Percentiles rank a stretch among this genome's conserved stretches.
Evolutionary conservation across 2,329 filamentous ascomycete species (phyloP).

Genomic region (Capronia epimyces): DNA sequence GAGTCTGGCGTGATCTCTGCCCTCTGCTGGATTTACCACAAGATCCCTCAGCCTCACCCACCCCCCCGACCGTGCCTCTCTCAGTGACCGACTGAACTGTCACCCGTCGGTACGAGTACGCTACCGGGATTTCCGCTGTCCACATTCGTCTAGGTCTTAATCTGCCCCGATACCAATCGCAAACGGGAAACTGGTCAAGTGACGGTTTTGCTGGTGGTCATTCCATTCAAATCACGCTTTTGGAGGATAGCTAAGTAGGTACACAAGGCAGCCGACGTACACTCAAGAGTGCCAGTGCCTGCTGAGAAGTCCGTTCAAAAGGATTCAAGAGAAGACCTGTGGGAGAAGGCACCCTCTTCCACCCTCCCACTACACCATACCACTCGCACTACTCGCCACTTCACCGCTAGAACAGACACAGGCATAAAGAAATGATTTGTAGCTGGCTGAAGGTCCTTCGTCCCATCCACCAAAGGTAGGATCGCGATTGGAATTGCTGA

Average conservation of each 20-base stretch:
- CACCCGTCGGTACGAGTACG: too few relatives aligned
- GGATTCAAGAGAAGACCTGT: conserved; percentile 5
- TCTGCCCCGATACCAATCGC: not conserved
- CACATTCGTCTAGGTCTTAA: not conserved
- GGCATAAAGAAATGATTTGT: conserved; percentile 19
- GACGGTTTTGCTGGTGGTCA: not conserved
- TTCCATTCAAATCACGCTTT: conserved; percentile 6
- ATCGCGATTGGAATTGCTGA: conserved; percentile 6
- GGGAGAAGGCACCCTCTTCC: not conserved
- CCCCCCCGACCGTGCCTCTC: too few relatives aligned
- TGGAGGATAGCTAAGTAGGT: not conserved
- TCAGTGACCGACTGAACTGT: too few relatives aligned
- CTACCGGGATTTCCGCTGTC: not conserved
- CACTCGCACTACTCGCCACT: not conserved
- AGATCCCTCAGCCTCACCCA: too few relatives aligned
- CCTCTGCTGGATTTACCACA: too few relatives aligned
- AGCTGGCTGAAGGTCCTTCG: conserved; percentile 4
- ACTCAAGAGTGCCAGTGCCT: conserved; percentile 2
- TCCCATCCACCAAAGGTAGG: conserved; percentile 1
- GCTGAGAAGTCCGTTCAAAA: conserved; percentile 1
- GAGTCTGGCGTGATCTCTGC: too few relatives aligned
- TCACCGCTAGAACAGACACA: conserved; percentile 15
- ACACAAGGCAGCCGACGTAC: not conserved
- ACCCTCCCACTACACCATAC: conserved; percentile 2
- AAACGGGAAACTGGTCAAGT: conserved; percentile 9